Base-by-base conservation (phyloP, 495 filamentous ascomycete species). In the Penicillium flavigenum region DNA sequence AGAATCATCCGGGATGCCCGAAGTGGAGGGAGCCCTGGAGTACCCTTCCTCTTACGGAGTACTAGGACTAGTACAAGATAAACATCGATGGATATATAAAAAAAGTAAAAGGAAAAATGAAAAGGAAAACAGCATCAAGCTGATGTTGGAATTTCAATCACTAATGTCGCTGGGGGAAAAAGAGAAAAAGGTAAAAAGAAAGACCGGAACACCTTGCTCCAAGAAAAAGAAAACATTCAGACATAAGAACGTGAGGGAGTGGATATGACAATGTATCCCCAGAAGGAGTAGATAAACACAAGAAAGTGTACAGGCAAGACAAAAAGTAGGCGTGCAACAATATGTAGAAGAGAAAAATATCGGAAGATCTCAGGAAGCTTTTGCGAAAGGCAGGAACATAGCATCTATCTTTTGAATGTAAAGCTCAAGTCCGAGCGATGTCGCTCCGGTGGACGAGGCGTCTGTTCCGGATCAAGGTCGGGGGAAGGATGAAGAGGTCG, bases 401-500 rank as follows among this genome's bases (percentile, higher is more conserved):
- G 19, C 47, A 7, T 50, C 36, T 62, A 59, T 56, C 62, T 46
- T 45, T 59, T 54, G 41, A 54, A 59, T 14, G n/a, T 12, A 16
- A 62, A 51, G 39, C 26, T 52, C 24, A 62, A 41, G 46, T 60
- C 58, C 11, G 56, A 54, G 88, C 62, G 92, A 89, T 82, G 85
- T 88, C 58, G 89, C 84, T 57, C 89, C 87, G 71, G 79, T 87
- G 19, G 86, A 83, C 70, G 84, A 80, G 51, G 90, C 84, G 76
- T 92, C 83, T 54, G 83, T 82, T 54, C 90, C 78, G 65, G 86
- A 86, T 72, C 67, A 14, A 66, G 57, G 39, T 48, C 61, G 0
- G 67, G 65, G 5, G 68, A 72, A 24, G 70, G 73, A 57, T 75
- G 70, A 20, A 68, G 41, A 27, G 75, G 73, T 14, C 73, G 72